Base-by-base conservation (phyloP, 192 early-diverging fungal species). In the Coemansia sp. region DNA sequence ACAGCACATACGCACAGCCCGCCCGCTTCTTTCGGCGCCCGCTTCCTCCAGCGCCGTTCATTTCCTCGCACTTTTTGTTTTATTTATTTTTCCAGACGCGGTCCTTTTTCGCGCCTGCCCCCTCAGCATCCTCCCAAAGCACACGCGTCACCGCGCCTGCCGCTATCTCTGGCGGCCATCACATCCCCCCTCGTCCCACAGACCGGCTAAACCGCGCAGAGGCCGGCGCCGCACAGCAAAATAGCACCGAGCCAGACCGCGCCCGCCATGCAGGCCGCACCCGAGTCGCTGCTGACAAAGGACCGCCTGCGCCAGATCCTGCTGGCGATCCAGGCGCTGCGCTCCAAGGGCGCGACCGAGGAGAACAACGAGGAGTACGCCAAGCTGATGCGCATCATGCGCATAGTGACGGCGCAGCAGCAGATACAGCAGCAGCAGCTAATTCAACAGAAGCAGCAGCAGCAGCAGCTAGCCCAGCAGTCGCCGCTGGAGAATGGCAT, bases 331-430 rank as follows among this genome's bases (percentile, higher is more conserved):
- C 77, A 82, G 48, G 48, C 60, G 19, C 50, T 87, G 68, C 81
- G 87, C 49, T 58, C 72, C 9, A 70, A 65, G 10, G 89, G 90
- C 13, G 83, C 86, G 13, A 92, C 82, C 9, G 89, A 95, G 77
- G 79, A 80, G 33, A 90, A 81, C 56, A 83, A 83, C 53, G 76
- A 78, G 13, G 87, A 92, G 55, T 87, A 79, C 54, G 89, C 86
- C 25, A 76, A 81, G 52, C 69, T 90, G 25, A 63, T 91, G 66
- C 43, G 57, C 1, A 64, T 69, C 8, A 58, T 80, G 53, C 82
- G 67, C 18, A 57, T 52, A 7, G 72, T 73, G 44, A 64, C 62
- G n/a, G 49, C 49, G 13, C 46, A 50, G 45, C 75, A 75, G 27
- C 66, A 77, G 33, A 76, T 74, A 34, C 53, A 65, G 38, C 78